These are phyloP conservation scores for Russula sp. DNA, from an alignment of 768 basidiomycete species.

Conservation along the genomic window DNA sequence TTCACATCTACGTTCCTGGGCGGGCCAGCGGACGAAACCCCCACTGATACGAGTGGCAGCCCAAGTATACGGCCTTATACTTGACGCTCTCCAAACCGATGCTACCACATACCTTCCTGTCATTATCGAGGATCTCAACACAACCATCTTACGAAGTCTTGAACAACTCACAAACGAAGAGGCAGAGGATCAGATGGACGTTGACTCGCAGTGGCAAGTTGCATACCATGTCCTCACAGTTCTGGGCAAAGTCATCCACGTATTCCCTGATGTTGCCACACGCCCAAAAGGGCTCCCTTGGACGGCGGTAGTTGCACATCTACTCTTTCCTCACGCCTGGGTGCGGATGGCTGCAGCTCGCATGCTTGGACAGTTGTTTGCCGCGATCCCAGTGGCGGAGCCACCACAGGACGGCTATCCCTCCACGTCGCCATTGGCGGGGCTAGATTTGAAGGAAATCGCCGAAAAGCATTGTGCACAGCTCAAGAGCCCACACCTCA, in stretches of 20 bases:
- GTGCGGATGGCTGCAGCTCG: slow-evolving; percentile 78
- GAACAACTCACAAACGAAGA: slow-evolving; percentile 37
- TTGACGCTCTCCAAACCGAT: slow-evolving; percentile 58
- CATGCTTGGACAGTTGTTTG: slow-evolving; percentile 66
- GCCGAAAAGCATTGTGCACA: slow-evolving; percentile 71
- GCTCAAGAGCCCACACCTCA: slow-evolving; percentile 75
- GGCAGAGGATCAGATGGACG: slow-evolving; percentile 44
- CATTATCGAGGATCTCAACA: slow-evolving; percentile 54
- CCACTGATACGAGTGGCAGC: slow-evolving; percentile 66
- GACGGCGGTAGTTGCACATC: slow-evolving; percentile 54
- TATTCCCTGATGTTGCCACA: slow-evolving; percentile 45
- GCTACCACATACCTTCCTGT: slow-evolving; percentile 39
- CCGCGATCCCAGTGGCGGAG: slow-evolving; percentile 40
- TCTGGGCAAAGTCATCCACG: slow-evolving; percentile 54
- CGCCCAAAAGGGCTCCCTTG: slow-evolving; percentile 51
- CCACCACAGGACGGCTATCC: slow-evolving; percentile 28
- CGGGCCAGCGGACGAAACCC: slow-evolving; percentile 50
- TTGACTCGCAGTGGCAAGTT: slow-evolving; percentile 70
- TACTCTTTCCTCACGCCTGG: slow-evolving; percentile 93
- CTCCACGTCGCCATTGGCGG: slow-evolving; percentile 27
- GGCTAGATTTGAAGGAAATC: slow-evolving; percentile 54
- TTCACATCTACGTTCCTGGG: slow-evolving; percentile 77
- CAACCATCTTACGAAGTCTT: slow-evolving; percentile 42
- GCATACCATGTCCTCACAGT: slow-evolving; percentile 75
- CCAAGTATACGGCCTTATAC: slow-evolving; percentile 76